Evolutionary conservation across 169 alveolate genomes (phyloP).

Genomic region (Toxoplasma gondii): DNA sequence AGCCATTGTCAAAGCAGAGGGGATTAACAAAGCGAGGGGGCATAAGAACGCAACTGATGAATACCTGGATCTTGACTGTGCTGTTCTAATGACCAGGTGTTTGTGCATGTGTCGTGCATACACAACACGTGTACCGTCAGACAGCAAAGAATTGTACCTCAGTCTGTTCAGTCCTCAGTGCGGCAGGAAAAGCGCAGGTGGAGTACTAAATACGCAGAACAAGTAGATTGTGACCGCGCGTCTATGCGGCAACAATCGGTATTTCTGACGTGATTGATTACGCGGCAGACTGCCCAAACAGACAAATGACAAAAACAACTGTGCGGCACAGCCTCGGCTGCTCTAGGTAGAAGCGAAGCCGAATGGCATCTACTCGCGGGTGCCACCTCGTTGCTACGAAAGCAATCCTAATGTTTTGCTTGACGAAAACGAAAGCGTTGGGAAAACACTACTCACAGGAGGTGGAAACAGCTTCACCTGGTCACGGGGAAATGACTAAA

Average conservation of each 20-base stretch:
- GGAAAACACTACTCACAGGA: background rate
- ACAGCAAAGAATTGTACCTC: background rate
- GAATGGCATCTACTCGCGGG: background rate
- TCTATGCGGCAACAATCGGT: background rate
- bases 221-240: background rate
- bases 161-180: background rate
- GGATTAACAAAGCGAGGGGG: background rate
- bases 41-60: background rate
- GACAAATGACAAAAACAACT: background rate
- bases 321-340: background rate
- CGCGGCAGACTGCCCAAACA: background rate
- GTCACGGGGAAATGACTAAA: background rate
- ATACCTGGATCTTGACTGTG: background rate
- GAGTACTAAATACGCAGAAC: background rate
- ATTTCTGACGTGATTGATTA: background rate
- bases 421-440: background rate
- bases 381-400: slow-evolving; percentile 1
- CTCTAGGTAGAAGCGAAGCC: background rate
- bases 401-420: background rate
- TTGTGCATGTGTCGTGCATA: background rate
- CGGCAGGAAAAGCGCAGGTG: background rate
- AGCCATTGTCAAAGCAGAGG: slow-evolving; percentile 37
- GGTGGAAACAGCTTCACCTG: background rate
- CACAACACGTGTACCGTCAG: background rate
- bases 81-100: background rate